Evolutionary conservation across 495 filamentous ascomycete species (phyloP), one percentile per base, ranked within the genome.

Genomic region (Penicillium lividum): DNA sequence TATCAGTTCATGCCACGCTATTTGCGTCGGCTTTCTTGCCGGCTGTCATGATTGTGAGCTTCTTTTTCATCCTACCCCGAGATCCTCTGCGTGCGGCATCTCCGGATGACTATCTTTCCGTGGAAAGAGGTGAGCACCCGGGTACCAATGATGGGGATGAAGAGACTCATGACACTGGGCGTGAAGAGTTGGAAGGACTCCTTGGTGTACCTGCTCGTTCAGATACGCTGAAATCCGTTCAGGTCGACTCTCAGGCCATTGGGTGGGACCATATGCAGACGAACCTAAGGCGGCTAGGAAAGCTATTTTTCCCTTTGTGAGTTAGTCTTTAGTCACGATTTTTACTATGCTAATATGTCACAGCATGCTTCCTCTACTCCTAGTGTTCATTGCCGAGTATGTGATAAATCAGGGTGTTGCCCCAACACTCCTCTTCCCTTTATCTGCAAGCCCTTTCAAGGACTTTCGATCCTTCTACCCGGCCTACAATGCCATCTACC

Each of bases 331-430:
- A 4, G 9, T 18, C 9, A 22, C 34, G 0, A 18, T 28, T 38
- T 49, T 33, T 47, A 13, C 3, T 29, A 25, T 22, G 22, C 22
- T 22, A 22, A 22, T 22, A 22, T 22, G 63, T 30, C 59, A 56
- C 40, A 88, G 91, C 68, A 97, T 98, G 91, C 77, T 96, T 3
- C 94, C 94, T 0, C 80, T 98, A 9, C 76, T 97, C 42, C 75
- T 98, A 27, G 94, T 98, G 54, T 98, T 96, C 68, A 82, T 96
- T 40, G 90, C 92, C 52, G 94, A 98, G 78, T 98, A 97, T 69
- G 93, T 90, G 58, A 96, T 97, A 73, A 97, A 97, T 74, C 91
- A 94, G 74, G 92, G 91, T 40, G 89, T 98, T 38, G 80, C 89
- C 0, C 94, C 93, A 0, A 96, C 90, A 0, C 80, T 97, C 10